Base-by-base conservation (phyloP, 2,329 filamentous ascomycete species). In the Corynespora cassiicola region DNA sequence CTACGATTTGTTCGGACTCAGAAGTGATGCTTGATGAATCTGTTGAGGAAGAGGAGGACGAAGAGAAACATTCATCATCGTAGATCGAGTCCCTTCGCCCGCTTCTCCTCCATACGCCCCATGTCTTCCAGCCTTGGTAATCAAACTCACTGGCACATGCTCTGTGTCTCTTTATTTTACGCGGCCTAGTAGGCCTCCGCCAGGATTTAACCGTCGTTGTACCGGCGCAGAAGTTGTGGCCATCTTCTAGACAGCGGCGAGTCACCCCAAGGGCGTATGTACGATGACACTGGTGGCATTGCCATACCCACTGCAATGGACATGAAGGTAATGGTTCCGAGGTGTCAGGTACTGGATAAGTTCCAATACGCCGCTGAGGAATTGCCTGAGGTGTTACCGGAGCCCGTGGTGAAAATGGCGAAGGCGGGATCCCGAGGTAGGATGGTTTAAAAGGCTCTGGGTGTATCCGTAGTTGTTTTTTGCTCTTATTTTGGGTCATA, bases 201-300 rank as follows among this genome's bases (percentile, higher is more conserved):
- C 61, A 65, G 6, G 42, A 43, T 20, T 68, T 70, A 12, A 70
- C 50, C 0, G 63, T 61, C 1, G 69, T 73, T 1, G 56, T 70
- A 44, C 77, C 76, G 3, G 74, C 63, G 63, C 78, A 81, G 66
- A 79, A 80, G 42, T 65, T 62, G 54, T 81, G 78, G 2, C 78
- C 77, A 47, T 80, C 77, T 29, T 75, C 67, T 6, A 80, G 71
- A 42, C 77, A 80, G 35, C 78, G 73, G 0, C 75, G 71, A 0
- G 78, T 81, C 2, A 71, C 71, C 14, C 68, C 72, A 2, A 81
- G 65, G 2, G 65, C 61, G 56, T 80, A 81, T 8, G 61, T 66
- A 12, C 61, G 65, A 23, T 63, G 58, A 60, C 78, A 81, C 27
- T 73, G 54, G 54, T 81, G 78, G 52, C 78, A 80, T 47, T 71